Conservation (phyloP, 345 rosid genomes). For the Eucalyptus shirleyi region DNA sequence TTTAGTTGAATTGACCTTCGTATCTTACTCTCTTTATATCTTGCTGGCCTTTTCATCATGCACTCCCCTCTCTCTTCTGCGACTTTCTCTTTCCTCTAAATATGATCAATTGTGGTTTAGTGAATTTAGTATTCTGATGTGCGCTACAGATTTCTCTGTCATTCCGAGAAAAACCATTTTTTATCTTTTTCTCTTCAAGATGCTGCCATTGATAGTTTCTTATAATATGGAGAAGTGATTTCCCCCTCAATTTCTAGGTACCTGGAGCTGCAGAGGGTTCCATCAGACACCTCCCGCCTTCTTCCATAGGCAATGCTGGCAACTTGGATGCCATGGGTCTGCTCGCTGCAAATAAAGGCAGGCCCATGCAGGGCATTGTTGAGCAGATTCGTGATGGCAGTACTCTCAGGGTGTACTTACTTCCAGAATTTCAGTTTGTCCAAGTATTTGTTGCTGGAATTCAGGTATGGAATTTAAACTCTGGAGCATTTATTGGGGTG, state of each 20-base stretch:
- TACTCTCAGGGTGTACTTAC: constrained; percentile 79
- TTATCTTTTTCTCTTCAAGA: background rate
- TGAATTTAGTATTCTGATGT: background rate
- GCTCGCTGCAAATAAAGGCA: constrained; percentile 70
- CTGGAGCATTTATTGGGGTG: background rate
- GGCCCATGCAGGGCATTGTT: constrained; percentile 78
- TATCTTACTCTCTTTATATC: background rate
- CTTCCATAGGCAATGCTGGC: constrained; percentile 83
- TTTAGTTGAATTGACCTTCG: background rate
- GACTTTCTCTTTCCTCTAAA: background rate
- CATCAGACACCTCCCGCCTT: constrained; percentile 80
- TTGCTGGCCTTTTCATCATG: background rate
- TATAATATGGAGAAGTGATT: background rate
- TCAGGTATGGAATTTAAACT: constrained; percentile 37
- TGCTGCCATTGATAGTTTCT: background rate
- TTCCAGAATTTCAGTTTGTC: constrained; percentile 93
- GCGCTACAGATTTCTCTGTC: background rate
- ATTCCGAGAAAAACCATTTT: background rate
- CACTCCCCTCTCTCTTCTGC: background rate
- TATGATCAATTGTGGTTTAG: background rate
- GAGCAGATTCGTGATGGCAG: constrained; percentile 99
- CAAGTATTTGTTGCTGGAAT: constrained; percentile 96
- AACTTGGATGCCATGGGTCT: constrained; percentile 81
- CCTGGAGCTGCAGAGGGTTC: constrained; percentile 84
- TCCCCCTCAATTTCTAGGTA: constrained; percentile 19